Evolutionary conservation across 257 asterid species (phyloP).

Genomic region (Przewalskia tangutica): DNA sequence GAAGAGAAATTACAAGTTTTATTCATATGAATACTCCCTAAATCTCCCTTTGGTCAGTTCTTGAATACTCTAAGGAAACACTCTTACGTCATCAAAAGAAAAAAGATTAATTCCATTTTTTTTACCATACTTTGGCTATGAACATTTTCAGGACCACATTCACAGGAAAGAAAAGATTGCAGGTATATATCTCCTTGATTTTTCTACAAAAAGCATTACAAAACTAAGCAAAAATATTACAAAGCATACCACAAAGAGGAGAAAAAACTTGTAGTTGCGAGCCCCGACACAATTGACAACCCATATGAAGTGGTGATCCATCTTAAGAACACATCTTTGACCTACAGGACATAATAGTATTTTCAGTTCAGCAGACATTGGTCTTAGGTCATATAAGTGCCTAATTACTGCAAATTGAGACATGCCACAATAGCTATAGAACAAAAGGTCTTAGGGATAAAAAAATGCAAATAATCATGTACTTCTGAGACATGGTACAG

Average conservation of each 20-base stretch:
- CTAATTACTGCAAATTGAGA: neutral
- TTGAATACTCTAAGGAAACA: neutral
- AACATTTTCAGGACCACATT: neutral
- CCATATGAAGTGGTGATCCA: conserved; percentile 98
- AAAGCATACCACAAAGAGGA: conserved; percentile 68
- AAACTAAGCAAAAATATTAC: neutral
- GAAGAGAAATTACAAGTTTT: neutral
- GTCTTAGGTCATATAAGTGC: neutral
- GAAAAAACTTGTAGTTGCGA: conserved; percentile 72
- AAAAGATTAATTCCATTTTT: too few relatives aligned
- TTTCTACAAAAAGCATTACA: neutral
- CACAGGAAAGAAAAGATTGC: neutral
- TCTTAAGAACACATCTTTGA: conserved; percentile 82
- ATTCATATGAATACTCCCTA: neutral
- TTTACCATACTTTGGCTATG: neutral
- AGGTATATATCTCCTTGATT: neutral
- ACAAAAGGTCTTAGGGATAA: neutral
- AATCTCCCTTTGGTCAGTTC: neutral
- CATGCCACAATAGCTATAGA: neutral
- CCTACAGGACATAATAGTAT: conserved; percentile 39
- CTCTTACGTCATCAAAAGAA: too few relatives aligned
- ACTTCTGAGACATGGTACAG: neutral
- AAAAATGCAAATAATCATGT: neutral
- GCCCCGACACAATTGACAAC: conserved; percentile 92
- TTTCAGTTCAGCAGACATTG: neutral